Percentiles rank a stretch among this genome's conserved stretches.
phyloP scores from a whole-genome alignment of 495 filamentous ascomycete genomes.

The Xylaria telfairii region DNA sequence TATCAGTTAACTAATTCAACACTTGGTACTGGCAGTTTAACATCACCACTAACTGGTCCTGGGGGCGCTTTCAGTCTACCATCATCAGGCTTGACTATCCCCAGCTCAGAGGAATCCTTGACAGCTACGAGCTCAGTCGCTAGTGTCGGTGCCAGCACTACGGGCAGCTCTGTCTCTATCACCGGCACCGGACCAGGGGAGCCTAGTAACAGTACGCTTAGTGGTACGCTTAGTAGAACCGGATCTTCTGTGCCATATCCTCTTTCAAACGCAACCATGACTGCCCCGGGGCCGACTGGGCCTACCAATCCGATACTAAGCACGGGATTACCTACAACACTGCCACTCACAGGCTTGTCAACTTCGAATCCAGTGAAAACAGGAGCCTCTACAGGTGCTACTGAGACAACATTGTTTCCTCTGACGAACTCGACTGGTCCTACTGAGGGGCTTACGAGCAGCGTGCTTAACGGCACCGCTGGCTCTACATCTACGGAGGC shows the following conservation, averaged over 20 bases:
- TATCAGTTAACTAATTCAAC: slow-evolving; percentile 36
- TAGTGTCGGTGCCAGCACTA: background rate
- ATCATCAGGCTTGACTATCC: background rate
- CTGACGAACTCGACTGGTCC: background rate
- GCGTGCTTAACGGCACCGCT: background rate
- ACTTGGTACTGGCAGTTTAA: background rate
- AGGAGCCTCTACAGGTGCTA: background rate
- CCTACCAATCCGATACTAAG: slow-evolving; percentile 8
- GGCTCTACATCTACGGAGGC: background rate
- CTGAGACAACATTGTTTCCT: background rate
- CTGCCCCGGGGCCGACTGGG: slow-evolving; percentile 21
- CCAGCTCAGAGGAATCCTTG: background rate
- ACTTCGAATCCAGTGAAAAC: background rate
- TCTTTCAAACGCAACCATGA: slow-evolving; percentile 30
- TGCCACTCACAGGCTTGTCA: background rate
- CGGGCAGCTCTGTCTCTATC: background rate
- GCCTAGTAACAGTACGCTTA: background rate
- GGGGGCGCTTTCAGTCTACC: background rate
- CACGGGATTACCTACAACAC: background rate
- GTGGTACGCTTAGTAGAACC: slow-evolving; percentile 6
- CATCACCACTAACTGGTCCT: slow-evolving; percentile 11
- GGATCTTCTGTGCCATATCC: slow-evolving; percentile 25
- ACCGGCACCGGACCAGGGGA: background rate
- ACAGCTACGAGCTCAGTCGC: background rate
- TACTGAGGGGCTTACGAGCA: background rate